Conservation (phyloP, 805 yeast genomes). For the Spathaspora boniae region DNA sequence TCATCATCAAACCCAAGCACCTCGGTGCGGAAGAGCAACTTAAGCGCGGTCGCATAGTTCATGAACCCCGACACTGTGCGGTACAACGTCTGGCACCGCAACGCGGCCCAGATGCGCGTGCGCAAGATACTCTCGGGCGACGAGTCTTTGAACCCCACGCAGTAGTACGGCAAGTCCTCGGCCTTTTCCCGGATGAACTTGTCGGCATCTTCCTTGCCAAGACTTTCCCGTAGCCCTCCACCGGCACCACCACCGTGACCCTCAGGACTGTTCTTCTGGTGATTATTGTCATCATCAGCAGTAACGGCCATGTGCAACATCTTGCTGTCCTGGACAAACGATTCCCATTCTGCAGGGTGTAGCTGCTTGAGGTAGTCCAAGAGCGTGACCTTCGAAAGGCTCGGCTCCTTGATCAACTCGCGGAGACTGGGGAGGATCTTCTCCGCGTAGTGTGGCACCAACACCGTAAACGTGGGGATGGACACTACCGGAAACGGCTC, state of each 20-base stretch:
- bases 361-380: slow-evolving; percentile 74
- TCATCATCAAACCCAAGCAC: slow-evolving; percentile 43
- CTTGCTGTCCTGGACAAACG: slow-evolving; percentile 74
- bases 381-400: slow-evolving; percentile 50
- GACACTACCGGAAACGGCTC: slow-evolving; percentile 47
- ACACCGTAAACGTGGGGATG: slow-evolving; percentile 49
- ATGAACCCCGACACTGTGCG: slow-evolving; percentile 81
- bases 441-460: slow-evolving; percentile 52
- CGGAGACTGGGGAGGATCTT: slow-evolving; percentile 41
- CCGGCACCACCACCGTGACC: background rate
- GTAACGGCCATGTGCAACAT: slow-evolving; percentile 8
- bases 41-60: slow-evolving; percentile 74
- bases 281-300: slow-evolving; percentile 2
- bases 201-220: slow-evolving; percentile 11
- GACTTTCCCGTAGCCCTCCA: slow-evolving; percentile 3
- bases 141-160: slow-evolving; percentile 69
- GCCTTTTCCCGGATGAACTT: slow-evolving; percentile 36
- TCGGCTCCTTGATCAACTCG: slow-evolving; percentile 46
- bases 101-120: slow-evolving; percentile 85
- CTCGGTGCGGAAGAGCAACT: slow-evolving; percentile 65
- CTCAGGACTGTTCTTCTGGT: too few relatives aligned
- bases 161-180: slow-evolving; percentile 65
- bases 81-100: slow-evolving; percentile 78
- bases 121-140: slow-evolving; percentile 60
- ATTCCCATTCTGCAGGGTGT: slow-evolving; percentile 75